Percentiles rank a stretch among this genome's conserved stretches.
phyloP scores from a whole-genome alignment of 306 rosid genomes.

The Argentina anserina region DNA sequence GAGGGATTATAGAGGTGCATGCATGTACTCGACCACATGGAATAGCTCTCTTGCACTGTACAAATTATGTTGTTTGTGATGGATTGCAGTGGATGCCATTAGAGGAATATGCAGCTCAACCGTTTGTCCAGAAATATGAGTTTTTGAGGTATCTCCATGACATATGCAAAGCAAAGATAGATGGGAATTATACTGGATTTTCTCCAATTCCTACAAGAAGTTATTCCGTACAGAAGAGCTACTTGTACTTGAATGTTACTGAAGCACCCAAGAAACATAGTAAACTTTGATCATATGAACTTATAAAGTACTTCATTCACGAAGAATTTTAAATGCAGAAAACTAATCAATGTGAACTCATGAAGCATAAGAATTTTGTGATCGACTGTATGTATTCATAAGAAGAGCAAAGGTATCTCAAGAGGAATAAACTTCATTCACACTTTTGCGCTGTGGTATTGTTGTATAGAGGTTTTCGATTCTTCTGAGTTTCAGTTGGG shows the following conservation, averaged over 20 bases:
- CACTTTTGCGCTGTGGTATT: neutral
- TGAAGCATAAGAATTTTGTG: too few relatives aligned
- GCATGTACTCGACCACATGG: neutral
- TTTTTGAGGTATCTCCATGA: conserved; percentile 33
- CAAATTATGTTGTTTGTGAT: neutral
- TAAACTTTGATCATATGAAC: conserved; percentile 1
- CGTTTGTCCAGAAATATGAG: conserved; percentile 44
- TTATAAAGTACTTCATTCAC: too few relatives aligned
- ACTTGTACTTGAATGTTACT: conserved; percentile 46
- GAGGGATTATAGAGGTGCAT: neutral
- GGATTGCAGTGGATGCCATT: conserved; percentile 84
- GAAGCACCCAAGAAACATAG: conserved; percentile 34
- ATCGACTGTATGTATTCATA: too few relatives aligned
- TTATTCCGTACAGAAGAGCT: conserved; percentile 24
- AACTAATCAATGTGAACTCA: too few relatives aligned
- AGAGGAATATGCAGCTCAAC: conserved; percentile 61
- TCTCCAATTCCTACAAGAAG: conserved; percentile 34
- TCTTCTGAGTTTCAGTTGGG: neutral
- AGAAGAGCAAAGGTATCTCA: neutral
- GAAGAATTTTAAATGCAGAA: too few relatives aligned
- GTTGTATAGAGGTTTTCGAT: neutral
- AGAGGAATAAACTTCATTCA: neutral
- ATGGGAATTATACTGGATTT: conserved; percentile 58
- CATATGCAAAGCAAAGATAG: conserved; percentile 48
- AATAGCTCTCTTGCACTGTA: neutral